Evolutionary conservation across 2,329 filamentous ascomycete species (phyloP), one percentile per base, ranked within the genome.

Genomic region (Paradendryphiella salina): DNA sequence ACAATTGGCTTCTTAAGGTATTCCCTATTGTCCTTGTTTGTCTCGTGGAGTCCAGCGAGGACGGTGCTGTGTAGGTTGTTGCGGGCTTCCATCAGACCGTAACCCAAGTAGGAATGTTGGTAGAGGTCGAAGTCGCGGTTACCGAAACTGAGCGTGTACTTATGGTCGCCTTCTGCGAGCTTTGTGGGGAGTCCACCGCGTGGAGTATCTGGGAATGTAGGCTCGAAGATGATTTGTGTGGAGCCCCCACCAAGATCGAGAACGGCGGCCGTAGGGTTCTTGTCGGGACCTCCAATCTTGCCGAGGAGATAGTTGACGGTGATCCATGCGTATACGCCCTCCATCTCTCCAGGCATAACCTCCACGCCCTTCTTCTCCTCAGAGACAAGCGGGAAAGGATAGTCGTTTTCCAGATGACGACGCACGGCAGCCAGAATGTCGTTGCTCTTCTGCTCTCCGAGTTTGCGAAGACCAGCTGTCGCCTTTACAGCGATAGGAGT

Each of bases 241-340:
- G 92, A 96, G 46, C 94, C 94, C 66, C 94, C 94, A 57, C 94
- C 94, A 40, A 99, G 87, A 71, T 99, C 94, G 68, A 99, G 96
- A 52, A 96, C 85, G 42, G 94, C 94, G 33, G 94, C 95, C 1
- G 94, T 97, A 42, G 90, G 88, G 57, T 84, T 90, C 73, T 92
- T 85, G 71, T 96, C 93, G 1, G 91, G 89, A 9, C 89, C 89
- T 52, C 94, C 94, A 74, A 99, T 97, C 79, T 97, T 97, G 67
- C 93, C 93, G 18, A 99, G 85, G 33, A 99, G 87, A 76, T 99
- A 99, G 81, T 99, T 99, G 61, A 91, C 94, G 5, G 94, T 99
- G 73, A 99, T 96, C 94, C 94, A 99, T 45, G 94, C 95, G 71
- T 96, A 99, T 23, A 99, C 93, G 71, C 94, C 94, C 77, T 99